phyloP scores from a whole-genome alignment of 2,329 filamentous ascomycete genomes.

The Passalora sequoiae region DNA sequence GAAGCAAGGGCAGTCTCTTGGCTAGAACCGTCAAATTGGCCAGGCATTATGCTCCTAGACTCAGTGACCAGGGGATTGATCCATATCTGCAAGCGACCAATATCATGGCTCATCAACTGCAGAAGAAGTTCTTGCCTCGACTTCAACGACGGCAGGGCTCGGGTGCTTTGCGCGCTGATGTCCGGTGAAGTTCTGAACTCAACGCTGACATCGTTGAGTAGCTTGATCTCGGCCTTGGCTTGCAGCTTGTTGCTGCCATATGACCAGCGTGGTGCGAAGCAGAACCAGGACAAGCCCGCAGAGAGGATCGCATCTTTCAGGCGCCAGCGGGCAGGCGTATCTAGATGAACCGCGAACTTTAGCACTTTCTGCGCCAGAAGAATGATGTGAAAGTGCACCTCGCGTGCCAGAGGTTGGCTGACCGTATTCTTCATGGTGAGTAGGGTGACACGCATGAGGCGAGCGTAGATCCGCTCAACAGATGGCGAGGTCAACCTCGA shows the following conservation, averaged over 20 bases:
- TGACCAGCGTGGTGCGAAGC: constrained; percentile 76
- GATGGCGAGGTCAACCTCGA: constrained; percentile 79
- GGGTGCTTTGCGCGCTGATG: constrained; percentile 47
- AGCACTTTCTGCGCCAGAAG: constrained; percentile 77
- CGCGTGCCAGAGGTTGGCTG: constrained; percentile 80
- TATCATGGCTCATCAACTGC: constrained; percentile 76
- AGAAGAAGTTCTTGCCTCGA: constrained; percentile 79
- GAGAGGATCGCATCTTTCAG: constrained; percentile 86
- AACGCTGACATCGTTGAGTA: constrained; percentile 68
- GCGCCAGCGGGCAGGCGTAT: constrained; percentile 66
- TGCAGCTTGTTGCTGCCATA: constrained; percentile 92
- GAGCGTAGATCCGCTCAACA: constrained; percentile 73
- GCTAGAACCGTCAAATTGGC: constrained; percentile 38
- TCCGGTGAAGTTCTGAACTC: constrained; percentile 61
- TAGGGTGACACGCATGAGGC: constrained; percentile 73
- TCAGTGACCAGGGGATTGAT: constrained; percentile 70
- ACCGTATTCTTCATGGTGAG: constrained; percentile 65
- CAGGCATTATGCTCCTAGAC: constrained; percentile 29
- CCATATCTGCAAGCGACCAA: constrained; percentile 81
- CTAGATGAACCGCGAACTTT: constrained; percentile 60
- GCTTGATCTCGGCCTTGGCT: constrained; percentile 82
- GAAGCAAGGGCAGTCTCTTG: constrained; percentile 35
- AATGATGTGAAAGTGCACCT: constrained; percentile 84
- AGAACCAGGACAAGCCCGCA: constrained; percentile 85
- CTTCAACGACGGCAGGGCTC: constrained; percentile 61